Evolutionary conservation across 192 early-diverging fungal species (phyloP).

Genomic region (Podochytrium sp.): DNA sequence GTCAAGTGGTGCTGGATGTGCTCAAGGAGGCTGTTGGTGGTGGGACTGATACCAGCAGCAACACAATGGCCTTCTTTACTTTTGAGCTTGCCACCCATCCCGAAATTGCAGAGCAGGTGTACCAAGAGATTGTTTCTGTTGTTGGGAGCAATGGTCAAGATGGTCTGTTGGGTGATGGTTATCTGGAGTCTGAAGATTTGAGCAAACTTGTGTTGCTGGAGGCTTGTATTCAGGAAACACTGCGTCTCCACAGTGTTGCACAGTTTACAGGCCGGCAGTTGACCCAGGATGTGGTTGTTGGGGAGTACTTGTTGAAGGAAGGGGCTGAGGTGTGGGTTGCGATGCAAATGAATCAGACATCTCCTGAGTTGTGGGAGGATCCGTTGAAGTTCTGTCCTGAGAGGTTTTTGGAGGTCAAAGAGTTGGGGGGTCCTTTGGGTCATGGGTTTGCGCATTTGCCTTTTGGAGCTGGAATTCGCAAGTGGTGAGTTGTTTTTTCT

Average conservation of each 20-base stretch:
- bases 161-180: no score
- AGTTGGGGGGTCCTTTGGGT: neutral
- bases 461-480: slow-evolving; percentile 2
- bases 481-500: neutral
- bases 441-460: neutral
- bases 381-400: neutral
- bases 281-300: neutral
- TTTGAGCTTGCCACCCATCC: slow-evolving; percentile 1
- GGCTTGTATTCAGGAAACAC: neutral
- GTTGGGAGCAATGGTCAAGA: neutral
- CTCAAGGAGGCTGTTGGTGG: neutral
- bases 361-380: neutral
- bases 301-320: neutral
- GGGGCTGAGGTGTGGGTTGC: neutral
- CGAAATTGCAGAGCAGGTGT: neutral
- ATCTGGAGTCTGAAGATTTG: neutral
- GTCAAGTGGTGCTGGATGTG: neutral
- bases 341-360: neutral
- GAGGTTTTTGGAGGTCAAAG: neutral
- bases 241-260: neutral
- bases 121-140: neutral
- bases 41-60: neutral
- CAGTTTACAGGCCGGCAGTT: neutral
- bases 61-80: neutral
- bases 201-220: neutral